Evolutionary conservation across 805 yeast species (phyloP), one percentile per base, ranked within the genome.

Genomic region (Candida pseudofarinosa): DNA sequence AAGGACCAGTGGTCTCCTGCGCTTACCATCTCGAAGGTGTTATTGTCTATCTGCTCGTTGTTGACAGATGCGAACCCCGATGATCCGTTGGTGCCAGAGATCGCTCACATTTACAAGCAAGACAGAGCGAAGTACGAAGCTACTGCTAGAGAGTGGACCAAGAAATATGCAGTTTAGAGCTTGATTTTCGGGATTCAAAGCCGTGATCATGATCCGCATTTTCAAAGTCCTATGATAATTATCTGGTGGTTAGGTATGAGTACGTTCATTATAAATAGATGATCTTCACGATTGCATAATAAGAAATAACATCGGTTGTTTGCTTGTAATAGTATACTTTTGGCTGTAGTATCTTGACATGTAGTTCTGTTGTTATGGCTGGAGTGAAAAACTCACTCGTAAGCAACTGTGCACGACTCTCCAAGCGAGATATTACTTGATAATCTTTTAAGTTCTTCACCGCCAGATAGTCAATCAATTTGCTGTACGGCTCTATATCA

Each of bases 1-100:
- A 90, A 91, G 67, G 98, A 93, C 62, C 96, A 91, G 67, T 93
- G 99, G 99, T 90, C 98, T 19, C 99, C 99, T 19, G 98, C 97
- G 31, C 77, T 93, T 62, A 93, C 98, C 40, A 88, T 93, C 54
- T 88, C 98, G 16, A 93, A 93, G 73, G 96, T 93, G 45, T 77
- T 93, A 53, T 77, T 93, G 55, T 89, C 97, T 28, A 91, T 93
- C 59, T 90, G 97, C 65, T 91, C 98, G 13, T 74, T 93, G 66
- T 79, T 93, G 61, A 91, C 98, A 23, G 98, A 93, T 67, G 98
- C 99, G 40, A 91, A 91, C 62, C 98, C 98, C 32, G 99, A 93
- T 65, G 99, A 93, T 75, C 99, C 99, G 48, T 80, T 93, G 64
- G 99, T 93, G 33, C 97, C 98, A 17, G 99, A 93, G 69, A 93